A percentile compares a stretch with the other conserved stretches of the same genome.
Conservation (phyloP, 2,329 filamentous ascomycete genomes). For the Colletotrichum limetticola region DNA sequence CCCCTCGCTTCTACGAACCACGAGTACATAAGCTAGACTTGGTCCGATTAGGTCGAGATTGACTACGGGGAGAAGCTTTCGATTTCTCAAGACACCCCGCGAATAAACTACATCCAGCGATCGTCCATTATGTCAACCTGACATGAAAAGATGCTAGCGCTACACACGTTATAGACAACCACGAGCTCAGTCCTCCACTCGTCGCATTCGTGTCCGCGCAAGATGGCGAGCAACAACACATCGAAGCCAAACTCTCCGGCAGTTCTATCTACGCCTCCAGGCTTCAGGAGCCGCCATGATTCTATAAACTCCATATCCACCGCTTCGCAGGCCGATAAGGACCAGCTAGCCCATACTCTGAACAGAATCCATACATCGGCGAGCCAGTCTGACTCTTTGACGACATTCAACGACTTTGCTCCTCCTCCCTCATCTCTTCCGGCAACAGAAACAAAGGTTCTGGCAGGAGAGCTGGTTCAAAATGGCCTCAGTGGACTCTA, state of each 20-base stretch:
- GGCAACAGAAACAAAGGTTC: slow-evolving; percentile 73
- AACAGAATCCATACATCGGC: slow-evolving; percentile 90
- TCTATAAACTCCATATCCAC: slow-evolving; percentile 55
- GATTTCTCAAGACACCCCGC: not conserved
- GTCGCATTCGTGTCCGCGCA: slow-evolving; percentile 14
- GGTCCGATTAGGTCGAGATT: not conserved
- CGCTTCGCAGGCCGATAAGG: slow-evolving; percentile 66
- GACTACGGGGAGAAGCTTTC: slow-evolving; percentile 13
- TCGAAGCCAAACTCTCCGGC: slow-evolving; percentile 45
- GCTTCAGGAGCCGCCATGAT: slow-evolving; percentile 48
- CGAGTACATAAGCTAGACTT: not conserved
- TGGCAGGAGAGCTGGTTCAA: slow-evolving; percentile 80
- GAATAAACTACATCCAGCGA: not conserved
- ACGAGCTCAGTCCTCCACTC: not conserved
- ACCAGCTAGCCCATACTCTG: slow-evolving; percentile 80
- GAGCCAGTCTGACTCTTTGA: slow-evolving; percentile 85
- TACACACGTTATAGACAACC: slow-evolving; percentile 15
- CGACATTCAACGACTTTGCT: slow-evolving; percentile 94
- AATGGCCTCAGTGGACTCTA: slow-evolving; percentile 92
- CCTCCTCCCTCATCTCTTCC: slow-evolving; percentile 70
- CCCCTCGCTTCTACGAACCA: not conserved
- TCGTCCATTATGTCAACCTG: slow-evolving; percentile 23
- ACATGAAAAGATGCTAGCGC: slow-evolving; percentile 12
- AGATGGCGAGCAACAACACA: slow-evolving; percentile 44
- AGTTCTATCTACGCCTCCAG: slow-evolving; percentile 44